Percentiles rank a stretch among this genome's conserved stretches.
These are phyloP conservation scores for Penicillium sp. DNA, from an alignment of 2,329 filamentous ascomycete genomes.

Conservation along the genomic window DNA sequence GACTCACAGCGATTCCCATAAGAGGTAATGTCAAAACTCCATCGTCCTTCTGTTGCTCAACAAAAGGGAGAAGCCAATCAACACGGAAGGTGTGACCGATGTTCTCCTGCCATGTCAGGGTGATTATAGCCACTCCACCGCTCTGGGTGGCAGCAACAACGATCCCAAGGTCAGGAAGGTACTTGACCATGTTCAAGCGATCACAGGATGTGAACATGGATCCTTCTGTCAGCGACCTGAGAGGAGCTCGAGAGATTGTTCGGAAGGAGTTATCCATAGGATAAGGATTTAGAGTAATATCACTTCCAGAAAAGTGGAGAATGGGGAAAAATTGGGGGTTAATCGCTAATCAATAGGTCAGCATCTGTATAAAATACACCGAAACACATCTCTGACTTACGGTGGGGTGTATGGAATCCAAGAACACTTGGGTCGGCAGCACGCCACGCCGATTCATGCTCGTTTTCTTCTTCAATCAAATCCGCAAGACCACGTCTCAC, in stretches of 20 bases:
- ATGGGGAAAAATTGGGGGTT: slow-evolving; percentile 38
- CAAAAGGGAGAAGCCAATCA: slow-evolving; percentile 57
- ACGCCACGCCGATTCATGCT: slow-evolving; percentile 5
- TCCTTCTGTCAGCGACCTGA: slow-evolving; percentile 30
- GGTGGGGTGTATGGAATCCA: slow-evolving; percentile 12
- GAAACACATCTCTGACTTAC: slow-evolving; percentile 7
- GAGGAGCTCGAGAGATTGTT: slow-evolving; percentile 32
- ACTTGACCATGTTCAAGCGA: slow-evolving; percentile 58
- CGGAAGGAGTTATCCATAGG: slow-evolving; percentile 30
- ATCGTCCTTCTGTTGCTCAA: slow-evolving; percentile 48
- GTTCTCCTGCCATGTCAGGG: slow-evolving; percentile 46
- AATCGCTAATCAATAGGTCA: slow-evolving; percentile 17
- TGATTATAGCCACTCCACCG: slow-evolving; percentile 56
- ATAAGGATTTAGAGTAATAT: slow-evolving; percentile 40
- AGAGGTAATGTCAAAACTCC: slow-evolving; percentile 48
- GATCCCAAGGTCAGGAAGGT: slow-evolving; percentile 59
- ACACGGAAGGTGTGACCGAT: slow-evolving; percentile 52
- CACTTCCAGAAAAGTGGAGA: slow-evolving; percentile 43
- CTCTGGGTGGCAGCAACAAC: slow-evolving; percentile 58
- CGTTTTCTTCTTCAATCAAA: slow-evolving; percentile 19
- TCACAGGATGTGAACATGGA: slow-evolving; percentile 37
- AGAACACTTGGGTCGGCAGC: slow-evolving; percentile 9
- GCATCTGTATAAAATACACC: background rate
- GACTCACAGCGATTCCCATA: slow-evolving; percentile 57
- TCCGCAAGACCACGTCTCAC: slow-evolving; percentile 2